Evolutionary conservation across 176 grass and related monocot genomes (phyloP).

Genomic region (Hordeum vulgare): MorexV3_pseudomolecules_assembly NC_058523.1:519590971-519591470

Average conservation of each 20-base stretch:
- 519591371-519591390: not conserved
- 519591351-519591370: too few relatives aligned
- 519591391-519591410: too few relatives aligned
- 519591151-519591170: conserved; percentile 40
- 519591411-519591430: too few relatives aligned
- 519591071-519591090: not conserved
- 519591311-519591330: not conserved
- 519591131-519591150: conserved; percentile 38
- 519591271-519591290: not conserved
- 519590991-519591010: not conserved
- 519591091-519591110: too few relatives aligned
- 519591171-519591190: conserved; percentile 52
- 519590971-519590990: not conserved
- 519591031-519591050: not conserved
- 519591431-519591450: not conserved
- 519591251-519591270: not conserved
- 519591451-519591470: not conserved
- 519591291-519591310: too few relatives aligned
- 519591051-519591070: not conserved
- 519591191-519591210: conserved; percentile 54
- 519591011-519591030: not conserved
- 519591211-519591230: not conserved
- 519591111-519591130: not conserved
- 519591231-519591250: not conserved
- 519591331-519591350: not conserved